Evolutionary conservation across 306 rosid species (phyloP).

Genomic region (Begonia loranthoides): DNA sequence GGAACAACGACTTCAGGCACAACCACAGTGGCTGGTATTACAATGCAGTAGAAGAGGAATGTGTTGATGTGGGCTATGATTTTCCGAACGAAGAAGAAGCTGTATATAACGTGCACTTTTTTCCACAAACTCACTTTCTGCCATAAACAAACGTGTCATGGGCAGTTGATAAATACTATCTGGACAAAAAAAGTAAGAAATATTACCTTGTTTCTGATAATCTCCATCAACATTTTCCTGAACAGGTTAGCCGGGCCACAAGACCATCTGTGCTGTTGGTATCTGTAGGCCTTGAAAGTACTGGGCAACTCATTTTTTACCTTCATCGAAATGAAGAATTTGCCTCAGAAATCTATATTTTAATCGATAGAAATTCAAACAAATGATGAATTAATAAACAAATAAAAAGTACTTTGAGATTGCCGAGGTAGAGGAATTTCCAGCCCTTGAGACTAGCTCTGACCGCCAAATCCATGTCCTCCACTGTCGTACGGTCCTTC

Average conservation of each 20-base stretch:
- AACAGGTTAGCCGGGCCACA: conserved; percentile 63
- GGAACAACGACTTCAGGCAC: conserved; percentile 49
- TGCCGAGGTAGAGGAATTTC: conserved; percentile 41
- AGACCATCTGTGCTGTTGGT: conserved; percentile 60
- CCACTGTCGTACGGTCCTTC: conserved; percentile 57
- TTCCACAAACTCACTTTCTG: conserved; percentile 52
- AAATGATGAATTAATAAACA: neutral
- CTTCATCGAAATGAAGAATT: conserved; percentile 1
- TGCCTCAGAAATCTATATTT: neutral
- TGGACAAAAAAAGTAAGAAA: neutral
- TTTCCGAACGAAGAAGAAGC: conserved; percentile 51
- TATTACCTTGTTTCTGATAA: conserved; percentile 34
- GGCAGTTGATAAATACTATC: neutral
- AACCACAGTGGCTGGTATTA: conserved; percentile 45
- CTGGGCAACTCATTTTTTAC: conserved; percentile 53
- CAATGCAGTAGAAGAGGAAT: conserved; percentile 41
- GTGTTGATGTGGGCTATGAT: conserved; percentile 45
- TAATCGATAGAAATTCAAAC: neutral
- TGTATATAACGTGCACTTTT: conserved; percentile 45
- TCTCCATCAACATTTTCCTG: conserved; percentile 39
- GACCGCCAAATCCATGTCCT: conserved; percentile 61
- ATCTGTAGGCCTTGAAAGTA: conserved; percentile 45
- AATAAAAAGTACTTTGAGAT: conserved; percentile 17
- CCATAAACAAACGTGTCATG: conserved; percentile 1
- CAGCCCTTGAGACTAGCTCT: conserved; percentile 61